Conservation (phyloP, 768 basidiomycete genomes). For the Termitomyces sp. region DNA sequence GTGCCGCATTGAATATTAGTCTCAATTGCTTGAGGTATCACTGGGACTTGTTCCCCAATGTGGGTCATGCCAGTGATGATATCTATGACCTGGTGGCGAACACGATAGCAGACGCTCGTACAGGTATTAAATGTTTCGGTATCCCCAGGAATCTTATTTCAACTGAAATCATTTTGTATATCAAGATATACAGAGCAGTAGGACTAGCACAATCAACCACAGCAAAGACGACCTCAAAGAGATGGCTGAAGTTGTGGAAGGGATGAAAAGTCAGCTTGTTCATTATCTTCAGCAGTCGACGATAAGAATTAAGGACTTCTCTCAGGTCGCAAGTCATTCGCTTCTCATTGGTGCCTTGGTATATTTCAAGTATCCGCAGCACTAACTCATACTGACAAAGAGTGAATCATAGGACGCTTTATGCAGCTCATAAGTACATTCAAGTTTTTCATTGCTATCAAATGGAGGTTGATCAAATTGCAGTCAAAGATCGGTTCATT, state of each 20-base stretch:
- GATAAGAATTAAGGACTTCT: background rate
- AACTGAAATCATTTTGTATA: background rate
- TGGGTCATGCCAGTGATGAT: background rate
- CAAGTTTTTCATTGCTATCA: background rate
- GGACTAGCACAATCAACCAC: conserved; percentile 4
- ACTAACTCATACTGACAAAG: background rate
- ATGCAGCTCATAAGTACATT: background rate
- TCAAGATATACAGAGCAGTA: conserved; percentile 1
- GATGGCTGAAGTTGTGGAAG: conserved; percentile 10
- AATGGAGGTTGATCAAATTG: background rate
- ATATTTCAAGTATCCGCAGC: background rate
- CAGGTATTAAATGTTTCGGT: background rate
- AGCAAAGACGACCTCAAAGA: conserved; percentile 5
- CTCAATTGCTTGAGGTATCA: background rate
- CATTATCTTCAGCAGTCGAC: too few relatives aligned
- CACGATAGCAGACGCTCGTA: conserved; percentile 8
- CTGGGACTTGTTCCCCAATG: conserved; percentile 9
- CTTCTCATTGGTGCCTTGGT: conserved; percentile 11
- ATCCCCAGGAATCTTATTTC: background rate
- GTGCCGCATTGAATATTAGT: background rate
- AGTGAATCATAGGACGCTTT: background rate
- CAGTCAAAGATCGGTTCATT: conserved; percentile 22
- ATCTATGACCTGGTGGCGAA: conserved; percentile 6
- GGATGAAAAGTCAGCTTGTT: conserved; percentile 1
- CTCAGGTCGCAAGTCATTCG: background rate